phyloP scores from a whole-genome alignment of 2,329 filamentous ascomycete species.

The Aureobasidium zeae region DNA sequence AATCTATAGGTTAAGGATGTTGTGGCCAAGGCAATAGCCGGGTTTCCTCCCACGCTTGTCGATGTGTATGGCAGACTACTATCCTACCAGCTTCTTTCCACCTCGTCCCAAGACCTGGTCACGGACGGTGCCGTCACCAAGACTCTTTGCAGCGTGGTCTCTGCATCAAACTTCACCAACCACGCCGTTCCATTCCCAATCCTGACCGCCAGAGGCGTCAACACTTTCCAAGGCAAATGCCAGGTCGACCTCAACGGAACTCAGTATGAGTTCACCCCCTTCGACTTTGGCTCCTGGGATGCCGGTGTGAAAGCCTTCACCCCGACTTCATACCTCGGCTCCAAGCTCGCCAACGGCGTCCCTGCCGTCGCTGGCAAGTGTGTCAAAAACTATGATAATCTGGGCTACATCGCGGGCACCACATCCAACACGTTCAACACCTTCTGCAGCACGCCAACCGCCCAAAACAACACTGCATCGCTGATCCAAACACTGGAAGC shows the following conservation, averaged over 20 bases:
- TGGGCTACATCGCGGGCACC: slow-evolving; percentile 40
- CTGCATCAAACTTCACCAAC: slow-evolving; percentile 33
- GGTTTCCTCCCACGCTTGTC: slow-evolving; percentile 33
- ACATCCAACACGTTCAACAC: slow-evolving; percentile 36
- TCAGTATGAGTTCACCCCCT: slow-evolving; percentile 52
- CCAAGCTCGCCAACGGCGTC: slow-evolving; percentile 45
- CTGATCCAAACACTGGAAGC: slow-evolving; percentile 23
- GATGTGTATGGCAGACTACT: slow-evolving; percentile 36
- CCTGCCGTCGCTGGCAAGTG: slow-evolving; percentile 34
- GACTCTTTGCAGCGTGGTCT: slow-evolving; percentile 29
- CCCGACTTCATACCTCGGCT: slow-evolving; percentile 51
- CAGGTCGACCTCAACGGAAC: slow-evolving; percentile 42
- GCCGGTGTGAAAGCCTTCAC: slow-evolving; percentile 51
- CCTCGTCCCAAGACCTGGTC: slow-evolving; percentile 17
- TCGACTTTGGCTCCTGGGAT: slow-evolving; percentile 58
- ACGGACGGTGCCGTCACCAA: slow-evolving; percentile 31
- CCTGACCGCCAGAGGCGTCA: slow-evolving; percentile 34
- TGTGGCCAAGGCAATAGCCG: slow-evolving; percentile 30
- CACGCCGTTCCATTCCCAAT: slow-evolving; percentile 37
- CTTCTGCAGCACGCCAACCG: slow-evolving; percentile 23
- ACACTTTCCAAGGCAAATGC: slow-evolving; percentile 32
- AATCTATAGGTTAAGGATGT: slow-evolving; percentile 24
- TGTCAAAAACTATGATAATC: slow-evolving; percentile 40
- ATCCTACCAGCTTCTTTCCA: slow-evolving; percentile 32
- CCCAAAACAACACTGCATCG: slow-evolving; percentile 20